Evolutionary conservation across 2,329 filamentous ascomycete species (phyloP), one percentile per base, ranked within the genome.

Genomic region (Tolypocladium cylindrosporum): DNA sequence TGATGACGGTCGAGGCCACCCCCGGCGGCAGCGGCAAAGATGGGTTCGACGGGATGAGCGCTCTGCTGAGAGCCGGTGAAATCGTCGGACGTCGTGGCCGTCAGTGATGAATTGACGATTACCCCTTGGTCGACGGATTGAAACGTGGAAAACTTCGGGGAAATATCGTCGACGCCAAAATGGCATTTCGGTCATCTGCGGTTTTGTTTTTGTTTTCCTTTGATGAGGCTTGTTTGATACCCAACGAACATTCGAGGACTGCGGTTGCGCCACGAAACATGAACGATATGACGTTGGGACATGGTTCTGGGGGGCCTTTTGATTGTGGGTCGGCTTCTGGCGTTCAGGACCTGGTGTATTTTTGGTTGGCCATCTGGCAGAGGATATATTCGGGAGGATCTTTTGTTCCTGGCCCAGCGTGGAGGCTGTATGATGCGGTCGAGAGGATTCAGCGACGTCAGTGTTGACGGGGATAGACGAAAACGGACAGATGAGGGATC

Each of bases 1-100:
- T 70, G 68, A 68, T 65, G 8, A 58, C 66, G 16, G 61, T 65
- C 54, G 62, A 66, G 54, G 58, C 63, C 7, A 54, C 45, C 36
- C 55, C 62, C 19, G 55, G 55, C 27, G 62, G 61, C 6, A 66
- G 69, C 7, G 42, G 55, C 3, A 70, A 64, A 53, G 53, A 58
- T 11, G 67, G 67, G 4, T 69, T 85, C 24, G 82, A 86, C 60
- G 82, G 83, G 2, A 82, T 86, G 71, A 83, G 75, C 59, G 83
- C 83, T 8, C 70, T 86, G 13, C 67, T 86, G 1, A 76, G 75
- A 60, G 83, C 83, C 11, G 81, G 82, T 39, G 82, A 85, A 63
- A 81, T 86, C 60, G 80, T 85, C 43, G 79, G 79, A 58, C 75
- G 77, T 48, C 71, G 75, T 55, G 61, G 63, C 55, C 63, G 62